Base-by-base conservation (phyloP, 1,284 basidiomycete genomes). In the Cryptococcus amylolentus region DNA sequence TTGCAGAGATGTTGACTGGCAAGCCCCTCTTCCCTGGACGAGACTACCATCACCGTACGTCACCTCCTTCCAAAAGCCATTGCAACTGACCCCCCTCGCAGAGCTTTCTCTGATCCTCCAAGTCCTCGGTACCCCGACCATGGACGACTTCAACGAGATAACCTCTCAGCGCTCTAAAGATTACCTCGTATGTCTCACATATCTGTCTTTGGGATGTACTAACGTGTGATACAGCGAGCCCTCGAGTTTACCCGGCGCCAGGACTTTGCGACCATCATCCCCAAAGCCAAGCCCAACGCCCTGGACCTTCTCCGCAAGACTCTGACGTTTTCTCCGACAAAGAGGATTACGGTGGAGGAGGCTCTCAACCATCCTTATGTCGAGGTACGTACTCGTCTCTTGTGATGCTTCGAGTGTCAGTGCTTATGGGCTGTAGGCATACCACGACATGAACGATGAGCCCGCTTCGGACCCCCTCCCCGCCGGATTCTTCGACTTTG, bases 321-420 rank as follows among this genome's bases (percentile, higher is more conserved):
- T 63, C 79, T 92, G 51, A 91, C 90, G n/a, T 84, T 98, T 16
- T 42, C 89, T 63, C 96, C 95, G 1, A 88, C 87, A 68, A 84
- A 88, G 70, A 84, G 95, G 35, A 94, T 98, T 67, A 87, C 88
- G 55, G 94, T 92, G 37, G 86, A 88, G 51, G 88, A 95, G 60
- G 93, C 94, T 1, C 81, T 98, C 53, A 83, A 84, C 63, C 96
- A 98, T 77, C 92, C 95, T 0, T 98, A 98, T 76, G 81, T 98
- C 23, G 84, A 88, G 77, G 89, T 84, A 44, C 52, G 80, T 70
- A 26, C 57, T 67, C 8, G 27, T 27, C n/a, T 23, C 18, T 26
- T 7, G 20, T 28, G 31, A n/a, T 28, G 18, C 1, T 12, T 18
- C 1, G 27, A 26, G 27, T 28, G 40, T 23, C 50, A 61, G 69